phyloP scores from a whole-genome alignment of 73 alveolate genomes.

The Paramecium caudatum region DNA sequence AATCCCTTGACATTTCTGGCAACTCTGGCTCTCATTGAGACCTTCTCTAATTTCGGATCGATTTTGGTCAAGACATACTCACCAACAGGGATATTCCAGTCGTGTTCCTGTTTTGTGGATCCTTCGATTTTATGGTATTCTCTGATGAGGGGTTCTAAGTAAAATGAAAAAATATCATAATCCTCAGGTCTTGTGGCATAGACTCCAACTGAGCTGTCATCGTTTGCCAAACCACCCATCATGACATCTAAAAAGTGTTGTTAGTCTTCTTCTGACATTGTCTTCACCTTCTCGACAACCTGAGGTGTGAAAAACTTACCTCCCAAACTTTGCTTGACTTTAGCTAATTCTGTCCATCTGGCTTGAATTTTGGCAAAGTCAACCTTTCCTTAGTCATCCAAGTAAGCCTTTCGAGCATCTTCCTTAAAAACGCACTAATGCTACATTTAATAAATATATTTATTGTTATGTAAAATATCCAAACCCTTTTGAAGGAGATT shows the following conservation, averaged over 20 bases:
- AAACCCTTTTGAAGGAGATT: too few species aligned
- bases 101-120: not conserved
- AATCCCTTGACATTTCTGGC: constrained; percentile 46
- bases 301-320: constrained; percentile 13
- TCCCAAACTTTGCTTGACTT: constrained; percentile 8
- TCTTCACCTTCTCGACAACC: constrained; percentile 24
- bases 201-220: constrained; percentile 51
- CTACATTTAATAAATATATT: too few species aligned
- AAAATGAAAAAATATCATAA: constrained; percentile 22
- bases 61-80: constrained; percentile 20
- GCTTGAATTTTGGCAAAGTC: constrained; percentile 10
- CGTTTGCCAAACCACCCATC: constrained; percentile 42
- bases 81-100: constrained; percentile 26
- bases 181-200: constrained; percentile 55
- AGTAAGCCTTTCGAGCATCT: constrained; percentile 40
- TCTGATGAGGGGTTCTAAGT: constrained; percentile 22
- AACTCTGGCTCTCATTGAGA: constrained; percentile 44
- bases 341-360: constrained; percentile 33
- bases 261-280: not conserved
- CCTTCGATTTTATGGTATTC: constrained; percentile 33
- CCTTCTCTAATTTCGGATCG: constrained; percentile 36
- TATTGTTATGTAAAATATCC: too few species aligned
- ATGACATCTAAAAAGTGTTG: constrained; percentile 23
- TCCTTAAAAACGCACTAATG: constrained; percentile 20
- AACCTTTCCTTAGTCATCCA: constrained; percentile 1